Percentiles rank a stretch among this genome's conserved stretches.
Evolutionary conservation across 2,329 filamentous ascomycete genomes (phyloP).

Genomic region (Tolypocladium endophyticum): DNA sequence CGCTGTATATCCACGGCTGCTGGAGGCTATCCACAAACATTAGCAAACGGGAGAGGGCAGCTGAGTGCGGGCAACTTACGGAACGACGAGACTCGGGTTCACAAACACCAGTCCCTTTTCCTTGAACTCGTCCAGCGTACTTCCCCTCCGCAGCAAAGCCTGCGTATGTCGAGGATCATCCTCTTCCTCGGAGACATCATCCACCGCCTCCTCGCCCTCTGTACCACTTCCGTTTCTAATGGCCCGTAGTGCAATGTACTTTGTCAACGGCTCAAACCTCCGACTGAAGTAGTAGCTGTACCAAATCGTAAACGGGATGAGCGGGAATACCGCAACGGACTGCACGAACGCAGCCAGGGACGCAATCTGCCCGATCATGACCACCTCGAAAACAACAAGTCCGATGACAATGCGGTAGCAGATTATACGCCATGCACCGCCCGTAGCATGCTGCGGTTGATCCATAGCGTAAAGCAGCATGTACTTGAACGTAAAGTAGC

Average conservation of each 20-base stretch:
- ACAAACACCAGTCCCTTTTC: constrained; percentile 63
- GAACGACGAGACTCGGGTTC: constrained; percentile 62
- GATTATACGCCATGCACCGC: constrained; percentile 92
- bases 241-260: constrained; percentile 83
- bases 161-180: constrained; percentile 33
- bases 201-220: constrained; percentile 22
- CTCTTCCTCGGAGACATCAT: constrained; percentile 26
- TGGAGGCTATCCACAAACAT: constrained; percentile 37
- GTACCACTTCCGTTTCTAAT: constrained; percentile 46
- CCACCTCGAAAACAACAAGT: constrained; percentile 77
- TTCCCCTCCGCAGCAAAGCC: constrained; percentile 38
- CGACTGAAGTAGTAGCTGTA: constrained; percentile 73
- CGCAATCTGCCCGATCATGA: constrained; percentile 80
- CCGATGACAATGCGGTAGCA: constrained; percentile 85
- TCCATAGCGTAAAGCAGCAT: constrained; percentile 98
- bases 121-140: constrained; percentile 61
- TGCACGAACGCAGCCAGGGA: constrained; percentile 62
- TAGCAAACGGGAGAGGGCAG: not conserved
- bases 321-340: constrained; percentile 62
- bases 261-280: constrained; percentile 80
- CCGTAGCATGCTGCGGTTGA: constrained; percentile 87
- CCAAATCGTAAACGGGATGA: constrained; percentile 76
- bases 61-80: constrained; percentile 27
- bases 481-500: constrained; percentile 91
- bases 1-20: constrained; percentile 57